phyloP scores from a whole-genome alignment of 192 early-diverging fungal species.

The Coemansia reversa region DNA sequence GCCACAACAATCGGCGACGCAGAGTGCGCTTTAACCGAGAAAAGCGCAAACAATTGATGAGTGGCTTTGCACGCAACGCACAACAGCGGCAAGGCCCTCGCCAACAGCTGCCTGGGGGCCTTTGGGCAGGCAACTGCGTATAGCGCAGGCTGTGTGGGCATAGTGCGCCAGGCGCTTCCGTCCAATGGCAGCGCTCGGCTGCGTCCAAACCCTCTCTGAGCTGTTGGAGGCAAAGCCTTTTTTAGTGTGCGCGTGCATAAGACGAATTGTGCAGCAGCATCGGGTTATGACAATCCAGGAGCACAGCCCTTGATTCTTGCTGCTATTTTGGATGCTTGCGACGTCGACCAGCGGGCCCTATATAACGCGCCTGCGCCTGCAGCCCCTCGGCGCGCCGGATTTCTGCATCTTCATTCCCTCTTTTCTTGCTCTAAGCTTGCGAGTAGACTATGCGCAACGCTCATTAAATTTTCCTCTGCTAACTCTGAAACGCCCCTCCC shows the following conservation, averaged over 20 bases:
- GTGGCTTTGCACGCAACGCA: slow-evolving; percentile 21
- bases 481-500: slow-evolving; percentile 4
- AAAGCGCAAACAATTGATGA: slow-evolving; percentile 1
- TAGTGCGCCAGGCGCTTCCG: neutral
- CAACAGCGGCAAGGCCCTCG: neutral
- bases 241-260: slow-evolving; percentile 28
- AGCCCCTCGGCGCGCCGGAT: neutral
- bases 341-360: neutral
- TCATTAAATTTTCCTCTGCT: slow-evolving; percentile 7
- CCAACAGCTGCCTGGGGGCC: neutral
- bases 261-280: slow-evolving; percentile 19
- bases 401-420: neutral
- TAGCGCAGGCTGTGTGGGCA: slow-evolving; percentile 1
- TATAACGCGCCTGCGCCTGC: slow-evolving; percentile 5
- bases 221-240: slow-evolving; percentile 10
- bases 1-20: slow-evolving; percentile 10
- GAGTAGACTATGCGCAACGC: slow-evolving; percentile 14
- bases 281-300: slow-evolving; percentile 44
- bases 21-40: slow-evolving; percentile 22
- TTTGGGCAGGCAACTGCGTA: neutral
- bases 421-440: slow-evolving; percentile 2
- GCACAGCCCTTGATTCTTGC: slow-evolving; percentile 10
- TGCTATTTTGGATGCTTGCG: neutral
- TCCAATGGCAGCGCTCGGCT: slow-evolving; percentile 3
- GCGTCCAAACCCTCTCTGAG: slow-evolving; percentile 14